Conservation (phyloP, 331 rosid genomes). For the Malus hybrid region DNA sequence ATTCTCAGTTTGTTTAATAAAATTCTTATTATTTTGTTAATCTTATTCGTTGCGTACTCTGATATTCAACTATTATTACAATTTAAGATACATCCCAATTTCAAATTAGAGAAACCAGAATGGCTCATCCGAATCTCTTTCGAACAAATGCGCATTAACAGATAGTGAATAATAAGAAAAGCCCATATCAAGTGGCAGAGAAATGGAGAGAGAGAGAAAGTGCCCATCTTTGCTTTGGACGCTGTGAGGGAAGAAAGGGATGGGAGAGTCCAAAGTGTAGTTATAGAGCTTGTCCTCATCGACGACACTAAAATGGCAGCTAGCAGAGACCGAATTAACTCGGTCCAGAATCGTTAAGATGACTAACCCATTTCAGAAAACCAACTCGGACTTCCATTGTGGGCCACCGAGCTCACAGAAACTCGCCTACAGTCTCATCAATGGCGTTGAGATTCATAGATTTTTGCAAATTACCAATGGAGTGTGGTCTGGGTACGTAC, state of each 20-base stretch:
- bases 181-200: constrained; percentile 8
- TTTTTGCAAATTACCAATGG: too few species aligned
- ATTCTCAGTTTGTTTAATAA: too few species aligned
- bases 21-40: too few species aligned
- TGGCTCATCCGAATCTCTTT: background rate
- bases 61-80: too few species aligned
- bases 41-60: too few species aligned
- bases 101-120: background rate
- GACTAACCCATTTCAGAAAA: constrained; percentile 21
- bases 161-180: background rate
- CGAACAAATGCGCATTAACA: background rate
- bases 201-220: background rate
- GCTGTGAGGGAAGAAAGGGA: constrained; percentile 67
- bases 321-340: constrained; percentile 21
- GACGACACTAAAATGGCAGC: constrained; percentile 43
- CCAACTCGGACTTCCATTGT: constrained; percentile 24
- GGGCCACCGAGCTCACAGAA: constrained; percentile 18
- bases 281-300: constrained; percentile 52
- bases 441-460: too few species aligned
- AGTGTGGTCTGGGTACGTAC: too few species aligned
- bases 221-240: constrained; percentile 94
- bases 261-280: constrained; percentile 62
- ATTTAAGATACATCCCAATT: background rate
- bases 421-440: background rate
- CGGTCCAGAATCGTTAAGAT: constrained; percentile 30